These are phyloP conservation scores for Pseudocercospora fijiensis DNA, from an alignment of 2,329 filamentous ascomycete species.

Conservation along the genomic window DNA sequence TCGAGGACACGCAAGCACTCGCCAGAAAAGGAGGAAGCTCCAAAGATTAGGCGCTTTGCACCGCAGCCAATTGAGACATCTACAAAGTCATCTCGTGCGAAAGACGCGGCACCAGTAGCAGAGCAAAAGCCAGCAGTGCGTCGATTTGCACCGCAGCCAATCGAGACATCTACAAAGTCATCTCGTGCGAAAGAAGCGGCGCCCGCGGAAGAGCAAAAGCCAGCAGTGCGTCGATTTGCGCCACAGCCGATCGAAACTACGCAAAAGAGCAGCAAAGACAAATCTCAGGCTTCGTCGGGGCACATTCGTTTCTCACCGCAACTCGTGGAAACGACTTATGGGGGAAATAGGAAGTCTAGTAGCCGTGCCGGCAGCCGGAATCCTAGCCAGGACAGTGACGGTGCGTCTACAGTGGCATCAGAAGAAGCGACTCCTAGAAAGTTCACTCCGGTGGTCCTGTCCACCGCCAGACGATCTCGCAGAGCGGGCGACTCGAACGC, in stretches of 20 bases:
- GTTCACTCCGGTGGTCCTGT: constrained; percentile 78
- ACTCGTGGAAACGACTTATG: constrained; percentile 36
- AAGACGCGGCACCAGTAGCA: constrained; percentile 26
- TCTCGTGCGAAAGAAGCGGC: constrained; percentile 38
- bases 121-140: constrained; percentile 23
- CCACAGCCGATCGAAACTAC: constrained; percentile 44
- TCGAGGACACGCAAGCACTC: constrained; percentile 13
- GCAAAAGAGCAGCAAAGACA: constrained; percentile 34
- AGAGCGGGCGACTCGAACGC: constrained; percentile 64
- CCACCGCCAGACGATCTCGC: constrained; percentile 71
- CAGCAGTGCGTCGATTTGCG: constrained; percentile 28
- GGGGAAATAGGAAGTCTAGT: constrained; percentile 29
- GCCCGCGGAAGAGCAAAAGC: constrained; percentile 17
- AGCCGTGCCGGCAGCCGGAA: constrained; percentile 23
- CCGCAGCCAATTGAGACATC: constrained; percentile 34
- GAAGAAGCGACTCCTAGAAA: constrained; percentile 39
- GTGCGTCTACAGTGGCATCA: constrained; percentile 15
- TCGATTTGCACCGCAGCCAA: constrained; percentile 35
- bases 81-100: constrained; percentile 35
- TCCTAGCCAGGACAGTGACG: constrained; percentile 24
- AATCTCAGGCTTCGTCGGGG: constrained; percentile 14
- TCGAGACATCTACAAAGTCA: constrained; percentile 26
- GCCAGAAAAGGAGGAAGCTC: constrained; percentile 21
- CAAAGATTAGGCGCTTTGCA: constrained; percentile 30
- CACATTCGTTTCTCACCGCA: constrained; percentile 37